Percentiles rank a stretch among this genome's conserved stretches.
Conservation (phyloP, 2,329 filamentous ascomycete species). For the Drechslerella dactyloides region DNA sequence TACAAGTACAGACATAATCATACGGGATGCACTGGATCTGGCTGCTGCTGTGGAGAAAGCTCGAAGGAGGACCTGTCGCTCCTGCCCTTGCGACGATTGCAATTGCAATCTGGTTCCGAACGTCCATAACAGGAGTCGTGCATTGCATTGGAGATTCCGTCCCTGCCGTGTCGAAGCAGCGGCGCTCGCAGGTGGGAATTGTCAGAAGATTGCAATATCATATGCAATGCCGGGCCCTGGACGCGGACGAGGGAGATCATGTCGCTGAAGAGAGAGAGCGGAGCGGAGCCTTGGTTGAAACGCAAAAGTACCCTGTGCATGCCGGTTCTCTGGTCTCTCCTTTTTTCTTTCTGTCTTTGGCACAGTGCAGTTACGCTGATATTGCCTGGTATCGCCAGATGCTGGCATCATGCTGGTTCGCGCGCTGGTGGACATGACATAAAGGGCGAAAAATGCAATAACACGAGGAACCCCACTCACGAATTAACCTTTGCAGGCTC, state of each 20-base stretch:
- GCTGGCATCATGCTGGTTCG: neutral
- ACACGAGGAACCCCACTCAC: too few species aligned
- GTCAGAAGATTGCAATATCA: too few species aligned
- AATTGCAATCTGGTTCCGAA: slow-evolving; percentile 1
- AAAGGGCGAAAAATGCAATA: too few species aligned
- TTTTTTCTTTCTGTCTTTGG: slow-evolving; percentile 23
- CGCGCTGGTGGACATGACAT: neutral
- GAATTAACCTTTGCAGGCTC: too few species aligned
- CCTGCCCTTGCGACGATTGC: slow-evolving; percentile 4
- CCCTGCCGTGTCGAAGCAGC: slow-evolving; percentile 1
- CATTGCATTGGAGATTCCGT: slow-evolving; percentile 11
- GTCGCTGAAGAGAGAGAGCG: slow-evolving; percentile 18
- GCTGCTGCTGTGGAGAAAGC: neutral
- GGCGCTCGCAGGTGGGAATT: too few species aligned
- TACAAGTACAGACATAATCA: neutral
- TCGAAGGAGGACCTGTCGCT: neutral
- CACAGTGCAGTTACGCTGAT: neutral
- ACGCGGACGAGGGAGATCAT: neutral
- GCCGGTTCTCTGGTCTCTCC: neutral
- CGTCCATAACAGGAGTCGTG: slow-evolving; percentile 1
- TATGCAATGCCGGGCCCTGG: too few species aligned
- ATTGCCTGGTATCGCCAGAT: slow-evolving; percentile 2
- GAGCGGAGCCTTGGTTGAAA: slow-evolving; percentile 34
- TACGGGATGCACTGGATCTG: too few species aligned
- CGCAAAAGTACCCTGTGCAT: slow-evolving; percentile 18